Percentiles rank a stretch among this genome's conserved stretches.
phyloP scores from a whole-genome alignment of 306 rosid genomes.

The Vicia faba region DNA sequence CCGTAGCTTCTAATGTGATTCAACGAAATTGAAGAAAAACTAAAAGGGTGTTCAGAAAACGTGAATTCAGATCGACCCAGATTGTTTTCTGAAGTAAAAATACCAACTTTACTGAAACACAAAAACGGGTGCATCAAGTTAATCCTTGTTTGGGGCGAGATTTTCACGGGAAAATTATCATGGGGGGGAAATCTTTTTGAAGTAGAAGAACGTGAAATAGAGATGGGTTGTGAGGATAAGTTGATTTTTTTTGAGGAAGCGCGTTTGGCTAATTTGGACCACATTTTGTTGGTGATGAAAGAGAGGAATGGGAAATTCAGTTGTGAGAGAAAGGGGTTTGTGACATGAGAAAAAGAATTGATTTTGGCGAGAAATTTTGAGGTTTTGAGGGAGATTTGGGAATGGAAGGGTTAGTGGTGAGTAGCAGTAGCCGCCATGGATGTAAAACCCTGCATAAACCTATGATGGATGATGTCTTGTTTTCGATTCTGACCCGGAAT shows the following conservation, averaged over 20 bases:
- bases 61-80: slow-evolving; percentile 42
- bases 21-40: slow-evolving; percentile 32
- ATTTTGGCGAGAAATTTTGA: slow-evolving; percentile 16
- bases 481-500: not conserved
- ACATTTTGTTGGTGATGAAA: slow-evolving; percentile 51
- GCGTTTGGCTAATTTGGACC: slow-evolving; percentile 57
- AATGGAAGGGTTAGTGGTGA: not conserved
- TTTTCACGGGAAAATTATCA: slow-evolving; percentile 38
- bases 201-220: not conserved
- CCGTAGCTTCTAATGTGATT: slow-evolving; percentile 48
- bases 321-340: slow-evolving; percentile 27
- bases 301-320: not conserved
- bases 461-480: slow-evolving; percentile 5
- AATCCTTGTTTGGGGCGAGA: slow-evolving; percentile 7
- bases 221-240: slow-evolving; percentile 18
- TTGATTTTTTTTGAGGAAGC: slow-evolving; percentile 49
- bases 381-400: not conserved
- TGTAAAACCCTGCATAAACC: slow-evolving; percentile 73
- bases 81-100: slow-evolving; percentile 24
- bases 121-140: not conserved
- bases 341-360: slow-evolving; percentile 22
- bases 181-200: slow-evolving; percentile 29
- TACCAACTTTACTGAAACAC: slow-evolving; percentile 34
- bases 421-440: slow-evolving; percentile 49
- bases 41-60: slow-evolving; percentile 33